These are phyloP conservation scores for Candida stauntonica DNA, from an alignment of 805 yeast genomes.

Conservation along the genomic window DNA sequence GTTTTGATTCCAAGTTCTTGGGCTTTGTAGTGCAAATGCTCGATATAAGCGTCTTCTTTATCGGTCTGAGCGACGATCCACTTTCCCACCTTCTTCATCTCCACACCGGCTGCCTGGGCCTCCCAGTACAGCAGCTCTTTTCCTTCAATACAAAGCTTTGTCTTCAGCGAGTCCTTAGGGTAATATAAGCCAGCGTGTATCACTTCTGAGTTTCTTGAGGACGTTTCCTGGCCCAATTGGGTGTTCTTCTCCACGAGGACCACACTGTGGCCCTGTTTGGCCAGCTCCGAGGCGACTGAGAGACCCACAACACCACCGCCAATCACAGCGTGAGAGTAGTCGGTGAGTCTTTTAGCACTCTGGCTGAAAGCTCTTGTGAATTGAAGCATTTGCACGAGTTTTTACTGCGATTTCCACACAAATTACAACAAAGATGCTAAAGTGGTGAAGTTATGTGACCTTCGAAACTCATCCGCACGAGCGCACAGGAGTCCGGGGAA, in stretches of 20 bases:
- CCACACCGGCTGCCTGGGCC: conserved; percentile 44
- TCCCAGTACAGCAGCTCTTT: conserved; percentile 59
- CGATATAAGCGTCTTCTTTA: conserved; percentile 54
- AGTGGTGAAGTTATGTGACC: no score
- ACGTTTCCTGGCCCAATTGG: conserved; percentile 71
- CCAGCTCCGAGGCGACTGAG: conserved; percentile 71
- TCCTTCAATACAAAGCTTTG: conserved; percentile 70
- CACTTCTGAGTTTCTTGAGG: conserved; percentile 89
- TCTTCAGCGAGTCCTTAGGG: conserved; percentile 63
- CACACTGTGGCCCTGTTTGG: conserved; percentile 38
- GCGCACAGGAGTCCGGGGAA: conserved; percentile 1
- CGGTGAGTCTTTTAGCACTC: conserved; percentile 26
- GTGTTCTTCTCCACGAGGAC: conserved; percentile 70
- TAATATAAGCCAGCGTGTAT: conserved; percentile 89
- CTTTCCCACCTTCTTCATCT: conserved; percentile 66
- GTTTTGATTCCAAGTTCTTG: conserved; percentile 53
- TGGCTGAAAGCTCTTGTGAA: conserved; percentile 14
- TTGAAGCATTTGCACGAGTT: neutral
- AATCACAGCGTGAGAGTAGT: conserved; percentile 66
- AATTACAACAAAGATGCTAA: no score
- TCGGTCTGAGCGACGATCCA: conserved; percentile 85
- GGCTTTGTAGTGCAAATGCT: conserved; percentile 47
- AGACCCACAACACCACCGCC: conserved; percentile 88
- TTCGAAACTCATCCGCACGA: no score
- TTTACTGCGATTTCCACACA: neutral